A percentile compares a stretch with the other conserved stretches of the same genome.
Conservation (phyloP, 345 rosid genomes). For the Populus davidiana region DNA sequence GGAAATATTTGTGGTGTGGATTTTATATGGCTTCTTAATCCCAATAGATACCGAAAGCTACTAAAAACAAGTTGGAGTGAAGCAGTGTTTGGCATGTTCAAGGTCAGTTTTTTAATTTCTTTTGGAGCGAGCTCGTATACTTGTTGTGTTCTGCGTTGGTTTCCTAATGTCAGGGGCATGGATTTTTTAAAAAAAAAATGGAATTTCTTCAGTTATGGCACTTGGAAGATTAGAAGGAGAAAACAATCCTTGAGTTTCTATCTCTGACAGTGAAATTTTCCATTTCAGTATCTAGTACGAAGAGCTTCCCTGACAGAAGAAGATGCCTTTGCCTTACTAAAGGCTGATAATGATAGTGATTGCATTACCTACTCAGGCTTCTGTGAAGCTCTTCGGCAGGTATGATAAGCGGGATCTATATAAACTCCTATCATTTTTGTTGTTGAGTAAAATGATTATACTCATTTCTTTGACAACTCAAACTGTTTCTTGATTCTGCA, state of each 20-base stretch:
- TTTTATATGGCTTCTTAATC: constrained; percentile 46
- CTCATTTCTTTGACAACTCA: background rate
- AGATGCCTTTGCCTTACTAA: constrained; percentile 72
- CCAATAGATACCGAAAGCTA: constrained; percentile 62
- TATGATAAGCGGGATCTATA: constrained; percentile 14
- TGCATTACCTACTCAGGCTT: constrained; percentile 63
- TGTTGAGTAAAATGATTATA: background rate
- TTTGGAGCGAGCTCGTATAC: background rate
- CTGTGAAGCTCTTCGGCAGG: constrained; percentile 84
- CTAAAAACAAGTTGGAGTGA: constrained; percentile 88
- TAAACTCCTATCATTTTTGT: constrained; percentile 3
- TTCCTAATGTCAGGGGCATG: background rate
- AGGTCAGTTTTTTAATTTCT: constrained; percentile 43
- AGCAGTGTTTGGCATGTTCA: constrained; percentile 96
- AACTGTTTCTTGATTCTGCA: constrained; percentile 26
- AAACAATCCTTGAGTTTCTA: constrained; percentile 3
- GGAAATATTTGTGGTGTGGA: constrained; percentile 29
- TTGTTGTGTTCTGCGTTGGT: background rate
- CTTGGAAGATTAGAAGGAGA: background rate
- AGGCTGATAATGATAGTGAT: constrained; percentile 54
- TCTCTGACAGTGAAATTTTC: constrained; percentile 22
- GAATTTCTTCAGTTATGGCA: background rate
- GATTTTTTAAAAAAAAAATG: background rate
- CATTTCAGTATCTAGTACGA: constrained; percentile 59
- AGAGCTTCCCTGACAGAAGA: constrained; percentile 67